Conservation (phyloP, 2,329 filamentous ascomycete species). For the Beauveria asiatica region DNA sequence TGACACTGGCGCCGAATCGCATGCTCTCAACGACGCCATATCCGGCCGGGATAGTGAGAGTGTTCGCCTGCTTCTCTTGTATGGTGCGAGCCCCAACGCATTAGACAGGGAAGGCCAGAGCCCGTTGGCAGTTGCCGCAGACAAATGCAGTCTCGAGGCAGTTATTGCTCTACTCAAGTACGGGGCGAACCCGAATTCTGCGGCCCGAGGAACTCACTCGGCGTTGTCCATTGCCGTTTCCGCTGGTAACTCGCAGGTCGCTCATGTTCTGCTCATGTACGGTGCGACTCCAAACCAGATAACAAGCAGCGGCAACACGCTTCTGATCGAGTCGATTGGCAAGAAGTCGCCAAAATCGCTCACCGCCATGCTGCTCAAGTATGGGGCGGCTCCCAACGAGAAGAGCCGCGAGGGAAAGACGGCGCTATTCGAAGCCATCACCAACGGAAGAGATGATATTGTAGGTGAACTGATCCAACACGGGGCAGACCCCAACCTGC, state of each 20-base stretch:
- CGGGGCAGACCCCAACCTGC: conserved; percentile 58
- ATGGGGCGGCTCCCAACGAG: conserved; percentile 48
- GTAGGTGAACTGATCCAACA: conserved; percentile 43
- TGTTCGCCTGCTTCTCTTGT: conserved; percentile 46
- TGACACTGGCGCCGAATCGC: conserved; percentile 35
- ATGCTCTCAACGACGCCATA: conserved; percentile 46
- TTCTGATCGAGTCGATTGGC: conserved; percentile 52
- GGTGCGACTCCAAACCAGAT: conserved; percentile 48
- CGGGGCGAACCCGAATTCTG: conserved; percentile 49
- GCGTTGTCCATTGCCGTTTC: conserved; percentile 43
- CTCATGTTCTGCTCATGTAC: conserved; percentile 52
- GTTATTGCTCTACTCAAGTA: conserved; percentile 56
- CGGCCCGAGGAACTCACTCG: conserved; percentile 41
- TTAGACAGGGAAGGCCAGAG: conserved; percentile 39
- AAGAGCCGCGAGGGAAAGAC: conserved; percentile 56
- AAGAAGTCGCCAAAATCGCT: conserved; percentile 46
- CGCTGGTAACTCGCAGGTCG: conserved; percentile 46
- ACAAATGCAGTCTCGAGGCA: conserved; percentile 45
- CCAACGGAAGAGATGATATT: conserved; percentile 46
- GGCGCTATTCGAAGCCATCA: conserved; percentile 54
- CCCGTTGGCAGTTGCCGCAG: conserved; percentile 42
- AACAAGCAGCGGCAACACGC: conserved; percentile 49
- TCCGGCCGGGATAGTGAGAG: conserved; percentile 42
- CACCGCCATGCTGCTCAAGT: conserved; percentile 50
- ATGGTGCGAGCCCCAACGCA: conserved; percentile 48